A percentile compares a stretch with the other conserved stretches of the same genome.
These are phyloP conservation scores for Kregervanrija pseudodelftensis DNA, from an alignment of 805 yeast species.

Conservation along the genomic window DNA sequence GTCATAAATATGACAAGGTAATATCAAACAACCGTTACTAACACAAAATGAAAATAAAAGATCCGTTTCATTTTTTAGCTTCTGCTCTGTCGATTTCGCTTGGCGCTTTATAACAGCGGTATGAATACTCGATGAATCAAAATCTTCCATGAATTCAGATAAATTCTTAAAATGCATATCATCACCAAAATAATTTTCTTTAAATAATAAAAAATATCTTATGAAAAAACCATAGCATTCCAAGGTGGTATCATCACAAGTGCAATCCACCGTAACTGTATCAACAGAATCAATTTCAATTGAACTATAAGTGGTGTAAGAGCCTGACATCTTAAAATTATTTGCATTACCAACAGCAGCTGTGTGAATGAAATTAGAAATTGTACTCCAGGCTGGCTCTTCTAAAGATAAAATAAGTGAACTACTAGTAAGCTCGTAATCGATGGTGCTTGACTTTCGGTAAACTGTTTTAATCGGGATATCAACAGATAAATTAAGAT, in stretches of 20 bases:
- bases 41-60: slow-evolving; percentile 66
- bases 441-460: slow-evolving; percentile 43
- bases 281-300: slow-evolving; percentile 66
- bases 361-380: slow-evolving; percentile 57
- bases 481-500: slow-evolving; percentile 35
- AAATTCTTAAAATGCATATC: slow-evolving; percentile 74
- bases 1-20: slow-evolving; percentile 71
- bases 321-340: slow-evolving; percentile 55
- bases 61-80: slow-evolving; percentile 66
- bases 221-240: slow-evolving; percentile 75
- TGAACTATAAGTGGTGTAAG: slow-evolving; percentile 52
- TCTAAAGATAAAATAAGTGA: slow-evolving; percentile 55
- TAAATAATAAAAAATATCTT: slow-evolving; percentile 64
- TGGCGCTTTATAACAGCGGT: slow-evolving; percentile 9
- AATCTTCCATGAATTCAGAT: slow-evolving; percentile 61
- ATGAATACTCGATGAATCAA: slow-evolving; percentile 3
- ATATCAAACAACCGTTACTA: slow-evolving; percentile 57
- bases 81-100: slow-evolving; percentile 26
- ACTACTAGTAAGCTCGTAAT: slow-evolving; percentile 48
- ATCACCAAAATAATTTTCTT: slow-evolving; percentile 90
- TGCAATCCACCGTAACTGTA: slow-evolving; percentile 54
- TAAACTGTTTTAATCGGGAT: slow-evolving; percentile 57
- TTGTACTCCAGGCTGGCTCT: slow-evolving; percentile 91
- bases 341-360: slow-evolving; percentile 62
- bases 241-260: slow-evolving; percentile 60